These are phyloP conservation scores for Rhodomyrtus tomentosa DNA, from an alignment of 345 rosid species.

Conservation along the genomic window DNA sequence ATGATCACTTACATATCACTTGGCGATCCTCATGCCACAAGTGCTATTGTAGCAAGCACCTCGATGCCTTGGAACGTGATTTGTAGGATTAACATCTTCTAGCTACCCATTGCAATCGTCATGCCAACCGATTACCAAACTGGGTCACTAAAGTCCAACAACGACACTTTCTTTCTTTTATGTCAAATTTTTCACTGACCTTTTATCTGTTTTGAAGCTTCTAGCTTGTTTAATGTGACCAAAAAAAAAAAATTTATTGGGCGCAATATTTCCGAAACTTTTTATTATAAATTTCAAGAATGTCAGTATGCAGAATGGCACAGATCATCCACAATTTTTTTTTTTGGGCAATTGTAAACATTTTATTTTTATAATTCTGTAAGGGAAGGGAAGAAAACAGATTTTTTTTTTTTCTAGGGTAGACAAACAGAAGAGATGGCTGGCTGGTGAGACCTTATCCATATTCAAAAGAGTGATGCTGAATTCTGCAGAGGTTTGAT, in stretches of 20 bases:
- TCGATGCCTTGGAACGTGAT: no score
- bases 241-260: no score
- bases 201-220: background rate
- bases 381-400: background rate
- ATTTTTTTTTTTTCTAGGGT: background rate
- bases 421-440: background rate
- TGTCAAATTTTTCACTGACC: rapidly evolving
- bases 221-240: background rate
- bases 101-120: background rate
- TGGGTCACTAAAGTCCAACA: background rate
- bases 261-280: background rate
- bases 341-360: background rate
- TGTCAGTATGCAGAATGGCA: background rate
- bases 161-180: background rate
- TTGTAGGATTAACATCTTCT: no score
- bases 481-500: background rate
- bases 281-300: background rate
- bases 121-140: background rate
- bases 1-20: no score
- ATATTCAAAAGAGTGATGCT: background rate
- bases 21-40: no score
- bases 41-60: no score
- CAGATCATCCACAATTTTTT: background rate
- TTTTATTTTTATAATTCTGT: background rate
- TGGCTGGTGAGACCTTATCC: background rate